Evolutionary conservation across 495 filamentous ascomycete species (phyloP).

Genomic region (Astrothelium subdiscretum): DNA sequence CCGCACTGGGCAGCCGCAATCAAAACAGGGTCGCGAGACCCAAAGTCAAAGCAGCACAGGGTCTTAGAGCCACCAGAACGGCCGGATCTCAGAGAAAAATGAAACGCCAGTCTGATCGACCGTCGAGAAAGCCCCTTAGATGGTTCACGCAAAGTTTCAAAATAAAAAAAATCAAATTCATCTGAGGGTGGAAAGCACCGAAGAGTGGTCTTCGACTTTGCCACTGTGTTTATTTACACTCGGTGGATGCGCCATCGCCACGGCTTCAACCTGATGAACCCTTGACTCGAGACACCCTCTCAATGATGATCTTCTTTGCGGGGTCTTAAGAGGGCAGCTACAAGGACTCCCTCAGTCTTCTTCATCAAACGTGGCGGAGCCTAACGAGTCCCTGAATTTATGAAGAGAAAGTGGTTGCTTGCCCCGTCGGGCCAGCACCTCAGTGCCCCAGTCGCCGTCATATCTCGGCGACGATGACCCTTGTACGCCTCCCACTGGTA

Average conservation of each 20-base stretch:
- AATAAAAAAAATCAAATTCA: not conserved
- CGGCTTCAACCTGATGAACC: not conserved
- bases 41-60: not conserved
- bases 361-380: slow-evolving; percentile 1
- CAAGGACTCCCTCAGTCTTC: not conserved
- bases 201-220: not conserved
- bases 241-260: not conserved
- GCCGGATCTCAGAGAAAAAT: not conserved
- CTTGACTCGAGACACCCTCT: not conserved
- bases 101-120: not conserved
- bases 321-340: not conserved
- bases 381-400: not conserved
- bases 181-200: no score
- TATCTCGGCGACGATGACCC: not conserved
- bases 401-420: not conserved
- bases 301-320: not conserved
- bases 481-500: not conserved
- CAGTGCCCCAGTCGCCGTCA: not conserved
- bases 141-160: not conserved
- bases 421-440: no score
- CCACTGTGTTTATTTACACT: slow-evolving; percentile 2
- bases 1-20: not conserved
- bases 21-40: not conserved
- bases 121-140: not conserved
- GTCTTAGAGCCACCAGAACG: not conserved